Conservation (phyloP, 2,329 filamentous ascomycete genomes). For the Fusarium praegraminearum region DNA sequence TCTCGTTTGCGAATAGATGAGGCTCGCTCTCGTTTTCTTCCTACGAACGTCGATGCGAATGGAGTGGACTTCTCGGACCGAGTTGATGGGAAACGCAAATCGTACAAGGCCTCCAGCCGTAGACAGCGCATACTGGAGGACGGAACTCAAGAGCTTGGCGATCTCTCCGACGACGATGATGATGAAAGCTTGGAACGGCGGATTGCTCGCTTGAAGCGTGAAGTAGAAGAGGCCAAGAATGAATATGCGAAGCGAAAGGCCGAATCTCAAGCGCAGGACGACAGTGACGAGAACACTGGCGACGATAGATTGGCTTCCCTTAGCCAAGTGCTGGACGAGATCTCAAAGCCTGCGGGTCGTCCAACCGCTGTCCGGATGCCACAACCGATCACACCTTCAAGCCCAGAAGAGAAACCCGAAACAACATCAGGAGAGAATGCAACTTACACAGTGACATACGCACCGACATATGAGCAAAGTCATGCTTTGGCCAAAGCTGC, state of each 20-base stretch:
- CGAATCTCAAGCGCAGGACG: slow-evolving; percentile 58
- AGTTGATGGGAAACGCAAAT: slow-evolving; percentile 82
- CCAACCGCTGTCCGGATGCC: slow-evolving; percentile 23
- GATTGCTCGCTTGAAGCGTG: slow-evolving; percentile 83
- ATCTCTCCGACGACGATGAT: slow-evolving; percentile 78
- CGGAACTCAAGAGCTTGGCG: slow-evolving; percentile 75
- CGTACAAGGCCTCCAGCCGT: slow-evolving; percentile 81
- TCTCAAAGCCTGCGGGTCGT: slow-evolving; percentile 57
- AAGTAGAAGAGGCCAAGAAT: slow-evolving; percentile 79
- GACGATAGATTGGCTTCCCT: slow-evolving; percentile 68
- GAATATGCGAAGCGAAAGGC: slow-evolving; percentile 69
- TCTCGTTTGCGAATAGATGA: slow-evolving; percentile 80
- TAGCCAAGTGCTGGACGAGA: slow-evolving; percentile 77
- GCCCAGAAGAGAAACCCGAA: slow-evolving; percentile 37
- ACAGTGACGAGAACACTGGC: slow-evolving; percentile 59
- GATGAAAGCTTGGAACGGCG: slow-evolving; percentile 82
- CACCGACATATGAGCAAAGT: slow-evolving; percentile 72
- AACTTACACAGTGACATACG: slow-evolving; percentile 74
- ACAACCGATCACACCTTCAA: slow-evolving; percentile 18
- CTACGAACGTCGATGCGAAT: slow-evolving; percentile 78
- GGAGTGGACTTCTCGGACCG: slow-evolving; percentile 92
- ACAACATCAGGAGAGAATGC: slow-evolving; percentile 50
- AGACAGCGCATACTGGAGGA: slow-evolving; percentile 72
- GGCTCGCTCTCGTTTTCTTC: slow-evolving; percentile 83
- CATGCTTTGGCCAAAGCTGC: slow-evolving; percentile 83